Conservation (phyloP, 768 basidiomycete genomes). For the Mycena amicta region DNA sequence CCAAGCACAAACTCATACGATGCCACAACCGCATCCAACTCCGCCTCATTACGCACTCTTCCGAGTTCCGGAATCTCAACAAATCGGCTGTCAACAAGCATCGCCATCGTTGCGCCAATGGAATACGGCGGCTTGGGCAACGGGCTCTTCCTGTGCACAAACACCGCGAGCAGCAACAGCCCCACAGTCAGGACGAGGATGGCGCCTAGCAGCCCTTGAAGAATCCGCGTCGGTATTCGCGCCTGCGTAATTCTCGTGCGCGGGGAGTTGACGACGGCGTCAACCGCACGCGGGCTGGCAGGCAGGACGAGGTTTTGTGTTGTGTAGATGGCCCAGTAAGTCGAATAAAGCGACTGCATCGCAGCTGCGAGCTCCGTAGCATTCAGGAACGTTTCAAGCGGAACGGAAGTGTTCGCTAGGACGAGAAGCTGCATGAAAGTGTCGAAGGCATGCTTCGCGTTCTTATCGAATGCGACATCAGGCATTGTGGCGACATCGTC, state of each 20-base stretch:
- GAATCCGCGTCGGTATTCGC: slow-evolving; percentile 3
- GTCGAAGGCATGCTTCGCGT: slow-evolving; percentile 2
- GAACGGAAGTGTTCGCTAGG: slow-evolving; percentile 3
- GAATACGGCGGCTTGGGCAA: slow-evolving; percentile 10
- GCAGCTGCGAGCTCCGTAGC: background rate
- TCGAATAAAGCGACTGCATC: background rate
- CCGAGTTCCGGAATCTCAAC: slow-evolving; percentile 2
- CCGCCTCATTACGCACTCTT: background rate
- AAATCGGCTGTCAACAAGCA: slow-evolving; percentile 8
- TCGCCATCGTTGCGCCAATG: slow-evolving; percentile 6
- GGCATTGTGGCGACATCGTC: background rate
- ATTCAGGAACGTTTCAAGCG: slow-evolving; percentile 5
- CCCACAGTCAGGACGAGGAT: background rate
- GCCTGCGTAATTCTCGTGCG: slow-evolving; percentile 6
- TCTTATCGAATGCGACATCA: background rate
- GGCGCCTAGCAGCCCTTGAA: slow-evolving; percentile 1
- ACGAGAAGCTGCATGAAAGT: slow-evolving; percentile 9
- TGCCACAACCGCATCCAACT: slow-evolving; percentile 2
- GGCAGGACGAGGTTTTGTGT: background rate
- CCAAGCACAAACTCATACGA: slow-evolving; percentile 5
- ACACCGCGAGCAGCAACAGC: background rate
- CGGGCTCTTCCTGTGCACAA: background rate
- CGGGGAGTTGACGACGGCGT: background rate
- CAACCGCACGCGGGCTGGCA: background rate
- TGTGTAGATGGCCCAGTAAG: slow-evolving; percentile 3